phyloP scores from a whole-genome alignment of 352 stramenopile species.

The Globisporangium perplexum region DNA sequence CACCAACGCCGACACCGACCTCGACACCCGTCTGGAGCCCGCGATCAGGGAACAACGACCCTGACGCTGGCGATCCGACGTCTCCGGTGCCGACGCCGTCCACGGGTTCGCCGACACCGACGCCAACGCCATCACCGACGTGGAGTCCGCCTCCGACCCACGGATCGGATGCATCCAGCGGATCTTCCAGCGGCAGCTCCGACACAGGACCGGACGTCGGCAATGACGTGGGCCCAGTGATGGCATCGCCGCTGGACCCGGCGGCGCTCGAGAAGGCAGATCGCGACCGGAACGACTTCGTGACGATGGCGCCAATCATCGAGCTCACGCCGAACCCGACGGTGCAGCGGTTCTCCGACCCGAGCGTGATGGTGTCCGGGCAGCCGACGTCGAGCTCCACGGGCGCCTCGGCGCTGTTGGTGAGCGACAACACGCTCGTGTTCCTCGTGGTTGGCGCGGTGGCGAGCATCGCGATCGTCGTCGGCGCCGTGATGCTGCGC shows the following conservation, averaged over 20 bases:
- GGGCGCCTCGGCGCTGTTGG: background rate
- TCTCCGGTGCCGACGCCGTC: background rate
- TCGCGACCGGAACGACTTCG: slow-evolving; percentile 12
- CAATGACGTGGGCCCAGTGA: background rate
- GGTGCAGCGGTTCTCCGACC: background rate
- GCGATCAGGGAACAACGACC: background rate
- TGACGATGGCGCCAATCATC: slow-evolving; percentile 12
- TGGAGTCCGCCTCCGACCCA: background rate
- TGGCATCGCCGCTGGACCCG: background rate
- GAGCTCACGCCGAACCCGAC: slow-evolving; percentile 7
- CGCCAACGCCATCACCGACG: background rate
- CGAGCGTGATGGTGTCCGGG: background rate
- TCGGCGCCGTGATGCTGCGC: slow-evolving; percentile 14
- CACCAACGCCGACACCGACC: background rate
- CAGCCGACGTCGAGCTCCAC: slow-evolving; percentile 11
- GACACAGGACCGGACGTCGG: background rate
- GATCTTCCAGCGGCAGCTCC: background rate
- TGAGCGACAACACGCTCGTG: slow-evolving; percentile 15
- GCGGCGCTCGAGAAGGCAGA: slow-evolving; percentile 4
- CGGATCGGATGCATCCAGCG: background rate
- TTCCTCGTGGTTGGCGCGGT: slow-evolving; percentile 13
- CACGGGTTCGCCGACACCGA: background rate
- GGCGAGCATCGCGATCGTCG: slow-evolving; percentile 3
- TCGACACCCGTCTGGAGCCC: background rate
- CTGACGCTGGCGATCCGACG: slow-evolving; percentile 4